Evolutionary conservation across 1,284 basidiomycete species (phyloP), one percentile per base, ranked within the genome.

Genomic region (Melampsora americana): DNA sequence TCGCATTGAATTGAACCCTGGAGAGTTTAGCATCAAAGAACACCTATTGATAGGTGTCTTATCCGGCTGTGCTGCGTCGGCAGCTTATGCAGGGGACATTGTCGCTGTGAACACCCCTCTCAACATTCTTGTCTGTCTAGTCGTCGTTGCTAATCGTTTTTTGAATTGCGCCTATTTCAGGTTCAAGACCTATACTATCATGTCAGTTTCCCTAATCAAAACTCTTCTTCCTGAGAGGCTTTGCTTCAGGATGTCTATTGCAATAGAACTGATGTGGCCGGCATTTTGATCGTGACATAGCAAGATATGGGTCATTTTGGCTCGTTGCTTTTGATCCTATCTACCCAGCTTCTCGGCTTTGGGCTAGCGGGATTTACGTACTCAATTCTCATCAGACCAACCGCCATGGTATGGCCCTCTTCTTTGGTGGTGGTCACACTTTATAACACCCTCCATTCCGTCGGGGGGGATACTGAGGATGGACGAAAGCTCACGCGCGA

Each of bases 341-440:
- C 84, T 3, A 87, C 86, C 1, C 86, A 87, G 79, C 83, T 86
- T 65, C 84, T 87, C 32, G 86, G 86, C 1, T 87, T 86, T 74
- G 86, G 86, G 0, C 80, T 87, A 3, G 84, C 84, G 9, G 86
- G 86, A 77, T 42, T 81, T n/a, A 82, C 83, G 46, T 83, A 83
- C 35, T 70, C 71, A 4, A 64, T 78, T 23, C 75, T 83, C 20
- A 79, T 84, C 9, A 80, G 83, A 48, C 82, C 83, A 2, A 80
- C 81, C 4, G 79, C 78, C 26, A 83, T 82, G 82, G 69, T 83
- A 32, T 82, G 80, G 73, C 79, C 80, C 1, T 74, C 78, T 53
- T 78, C 82, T 16, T 77, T 84, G 18, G 83, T 84, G 16, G 79
- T 81, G 1, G 79, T 84, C 14, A 82, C 82, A 18, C 81, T 83